Base-by-base conservation (phyloP, 768 basidiomycete species). In the Tremella yokohamensis region DNA sequence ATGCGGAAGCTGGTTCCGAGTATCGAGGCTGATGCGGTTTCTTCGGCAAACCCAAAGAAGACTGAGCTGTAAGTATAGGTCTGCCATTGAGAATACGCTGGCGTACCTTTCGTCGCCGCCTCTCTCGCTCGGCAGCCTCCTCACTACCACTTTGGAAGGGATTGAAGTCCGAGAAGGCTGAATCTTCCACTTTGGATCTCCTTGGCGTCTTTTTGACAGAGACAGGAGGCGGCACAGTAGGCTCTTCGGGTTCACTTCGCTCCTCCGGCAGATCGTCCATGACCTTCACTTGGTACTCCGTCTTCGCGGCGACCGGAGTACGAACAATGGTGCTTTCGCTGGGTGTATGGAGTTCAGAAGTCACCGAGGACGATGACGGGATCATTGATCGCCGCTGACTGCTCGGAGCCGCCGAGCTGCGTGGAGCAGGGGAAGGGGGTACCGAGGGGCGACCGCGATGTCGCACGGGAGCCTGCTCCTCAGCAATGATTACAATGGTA, bases 61-160 rank as follows among this genome's bases (percentile, higher is more conserved):
- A 71, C 71, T 73, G 24, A 16, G 16, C 29, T 29, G 38, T 54
- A 20, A 65, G 61, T 40, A 25, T 22, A 15, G 4, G 22, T 45
- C 42, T 22, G 42, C 40, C 29, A 13, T 8, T 24, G n/a, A n/a
- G n/a, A 49, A 8, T 47, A 40, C 22, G 24, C 18, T 25, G 4
- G 2, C 61, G 58, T 49, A 70, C 69, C 62, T 68, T 64, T 55
- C 72, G 59, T 42, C 71, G 61, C 22, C 72, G 47, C 52, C 66
- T 45, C 52, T 69, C 67, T 6, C 62, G 58, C 18, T 62, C 62
- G 1, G 64, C 67, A 18, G 68, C 68, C 7, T 57, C 68, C 37
- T 74, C 75, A 25, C 73, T 67, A 3, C 74, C 72, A 49, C 70
- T 70, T 57, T 76, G 75, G 57, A 76, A 76, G 1, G 75, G 75